A percentile compares a stretch with the other conserved stretches of the same genome.
phyloP scores from a whole-genome alignment of 441 rosid genomes.

The Eutrema salsugineum region DNA sequence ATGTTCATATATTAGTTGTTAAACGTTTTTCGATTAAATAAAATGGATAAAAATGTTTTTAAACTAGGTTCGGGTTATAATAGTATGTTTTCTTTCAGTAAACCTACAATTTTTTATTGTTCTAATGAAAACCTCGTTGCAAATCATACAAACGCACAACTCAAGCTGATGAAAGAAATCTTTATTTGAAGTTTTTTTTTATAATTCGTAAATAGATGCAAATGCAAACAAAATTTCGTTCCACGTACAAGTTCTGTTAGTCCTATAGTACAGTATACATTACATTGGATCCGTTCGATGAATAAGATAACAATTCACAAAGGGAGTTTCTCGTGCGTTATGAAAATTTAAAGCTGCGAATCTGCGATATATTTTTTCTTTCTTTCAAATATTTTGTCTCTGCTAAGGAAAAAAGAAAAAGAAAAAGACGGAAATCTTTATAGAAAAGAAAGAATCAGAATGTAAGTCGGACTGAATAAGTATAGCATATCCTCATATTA shows the following conservation, averaged over 20 bases:
- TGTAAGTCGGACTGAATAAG: slow-evolving; percentile 1
- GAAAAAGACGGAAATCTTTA: not conserved
- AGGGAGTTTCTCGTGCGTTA: not conserved
- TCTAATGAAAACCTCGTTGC: too few species aligned
- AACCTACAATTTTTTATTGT: not conserved
- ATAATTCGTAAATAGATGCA: not conserved
- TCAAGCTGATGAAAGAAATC: too few species aligned
- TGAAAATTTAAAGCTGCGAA: not conserved
- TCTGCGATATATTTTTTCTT: not conserved
- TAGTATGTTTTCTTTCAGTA: not conserved
- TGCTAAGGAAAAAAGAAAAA: not conserved
- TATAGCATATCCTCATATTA: not conserved
- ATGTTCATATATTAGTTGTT: not conserved
- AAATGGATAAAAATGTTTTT: not conserved
- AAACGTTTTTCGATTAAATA: not conserved
- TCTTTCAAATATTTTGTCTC: not conserved
- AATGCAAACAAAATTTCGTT: not conserved
- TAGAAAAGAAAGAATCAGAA: slow-evolving; percentile 5
- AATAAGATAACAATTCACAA: not conserved
- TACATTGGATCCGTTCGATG: slow-evolving; percentile 2
- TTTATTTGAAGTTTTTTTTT: too few species aligned
- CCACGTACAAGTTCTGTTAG: not conserved
- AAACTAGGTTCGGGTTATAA: not conserved
- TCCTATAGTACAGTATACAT: not conserved
- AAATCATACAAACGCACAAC: too few species aligned